phyloP scores from a whole-genome alignment of 495 filamentous ascomycete genomes.

The Massariosphaeria phaeospora region DNA sequence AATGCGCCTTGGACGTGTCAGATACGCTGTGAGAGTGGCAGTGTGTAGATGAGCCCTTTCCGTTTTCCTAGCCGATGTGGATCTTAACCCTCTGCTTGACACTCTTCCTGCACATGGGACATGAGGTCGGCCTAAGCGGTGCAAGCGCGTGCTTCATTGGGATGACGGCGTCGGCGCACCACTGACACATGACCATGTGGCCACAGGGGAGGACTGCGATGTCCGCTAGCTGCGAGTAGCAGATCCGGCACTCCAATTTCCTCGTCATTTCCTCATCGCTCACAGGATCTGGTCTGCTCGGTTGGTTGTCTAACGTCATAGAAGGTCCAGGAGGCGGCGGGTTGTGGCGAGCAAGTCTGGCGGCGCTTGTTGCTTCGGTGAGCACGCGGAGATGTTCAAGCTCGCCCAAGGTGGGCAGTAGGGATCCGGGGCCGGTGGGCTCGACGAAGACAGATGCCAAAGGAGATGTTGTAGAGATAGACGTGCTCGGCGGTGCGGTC shows the following conservation, averaged over 20 bases:
- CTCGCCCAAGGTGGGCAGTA: background rate
- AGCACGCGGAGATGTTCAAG: background rate
- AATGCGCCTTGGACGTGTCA: too few relatives aligned
- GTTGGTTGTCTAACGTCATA: conserved; percentile 36
- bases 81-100: conserved; percentile 30
- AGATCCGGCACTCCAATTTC: conserved; percentile 53
- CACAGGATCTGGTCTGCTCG: conserved; percentile 46
- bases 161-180: conserved; percentile 39
- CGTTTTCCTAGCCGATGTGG: conserved; percentile 12
- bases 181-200: conserved; percentile 52
- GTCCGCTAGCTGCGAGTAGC: conserved; percentile 52
- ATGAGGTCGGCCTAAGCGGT: conserved; percentile 30
- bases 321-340: background rate
- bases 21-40: too few relatives aligned
- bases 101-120: conserved; percentile 40
- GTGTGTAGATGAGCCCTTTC: background rate
- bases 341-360: background rate
- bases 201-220: conserved; percentile 53
- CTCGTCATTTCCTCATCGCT: conserved; percentile 47
- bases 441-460: background rate
- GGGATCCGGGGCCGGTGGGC: background rate
- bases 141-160: conserved; percentile 31
- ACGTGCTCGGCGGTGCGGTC: background rate
- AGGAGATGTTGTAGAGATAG: background rate
- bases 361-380: background rate